phyloP scores from a whole-genome alignment of 495 filamentous ascomycete genomes.

The Neurospora sp. region DNA sequence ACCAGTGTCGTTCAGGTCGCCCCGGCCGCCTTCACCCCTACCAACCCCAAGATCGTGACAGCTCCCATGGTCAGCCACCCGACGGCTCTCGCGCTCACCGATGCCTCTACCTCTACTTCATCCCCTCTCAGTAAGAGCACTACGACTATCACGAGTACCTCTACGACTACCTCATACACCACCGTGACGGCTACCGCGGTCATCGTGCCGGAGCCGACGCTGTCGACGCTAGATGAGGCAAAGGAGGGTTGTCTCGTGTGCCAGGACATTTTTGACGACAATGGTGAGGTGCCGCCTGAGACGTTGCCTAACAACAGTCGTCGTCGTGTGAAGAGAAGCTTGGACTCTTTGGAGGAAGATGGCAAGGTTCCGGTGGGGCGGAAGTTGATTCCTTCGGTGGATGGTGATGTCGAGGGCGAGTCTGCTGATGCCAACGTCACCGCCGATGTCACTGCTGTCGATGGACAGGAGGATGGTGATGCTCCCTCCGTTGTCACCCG shows the following conservation, averaged over 20 bases:
- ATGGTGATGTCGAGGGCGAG: not conserved
- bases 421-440: not conserved
- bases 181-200: not conserved
- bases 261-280: not conserved
- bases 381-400: not conserved
- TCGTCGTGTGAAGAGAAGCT: not conserved
- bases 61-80: too few relatives aligned
- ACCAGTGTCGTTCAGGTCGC: too few relatives aligned
- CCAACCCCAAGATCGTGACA: too few relatives aligned
- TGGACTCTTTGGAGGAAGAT: not conserved
- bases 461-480: not conserved
- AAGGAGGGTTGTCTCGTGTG: not conserved
- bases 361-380: not conserved
- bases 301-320: not conserved
- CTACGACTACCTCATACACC: too few relatives aligned
- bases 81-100: too few relatives aligned
- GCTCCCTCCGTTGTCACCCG: not conserved
- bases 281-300: not conserved
- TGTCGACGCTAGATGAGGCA: not conserved
- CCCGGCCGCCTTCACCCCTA: too few relatives aligned
- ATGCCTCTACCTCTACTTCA: too few relatives aligned
- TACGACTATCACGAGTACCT: too few relatives aligned
- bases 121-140: too few relatives aligned
- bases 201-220: not conserved
- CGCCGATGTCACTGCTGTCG: too few relatives aligned